Conservation (phyloP, 371 early-diverging fungal species). For the Parasitella parasitica region DNA sequence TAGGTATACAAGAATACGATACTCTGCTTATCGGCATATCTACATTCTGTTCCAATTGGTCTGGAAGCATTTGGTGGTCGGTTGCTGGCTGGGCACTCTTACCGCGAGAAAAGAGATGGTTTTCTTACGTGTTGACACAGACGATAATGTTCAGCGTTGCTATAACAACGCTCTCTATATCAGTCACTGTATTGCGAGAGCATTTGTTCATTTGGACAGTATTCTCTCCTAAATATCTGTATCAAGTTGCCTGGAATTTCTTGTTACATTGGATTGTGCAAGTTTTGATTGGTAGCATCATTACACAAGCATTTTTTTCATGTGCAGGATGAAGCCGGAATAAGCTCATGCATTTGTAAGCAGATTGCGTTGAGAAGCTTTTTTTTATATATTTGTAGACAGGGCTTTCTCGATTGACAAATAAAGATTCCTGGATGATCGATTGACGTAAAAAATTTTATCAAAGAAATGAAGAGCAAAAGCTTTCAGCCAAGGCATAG, state of each 20-base stretch:
- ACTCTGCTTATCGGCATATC: constrained; percentile 62
- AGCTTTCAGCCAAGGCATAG: no score
- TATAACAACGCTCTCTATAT: constrained; percentile 57
- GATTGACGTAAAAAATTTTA: no score
- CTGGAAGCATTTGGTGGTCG: constrained; percentile 72
- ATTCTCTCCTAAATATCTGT: constrained; percentile 81
- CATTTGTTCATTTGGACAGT: constrained; percentile 88
- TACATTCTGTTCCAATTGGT: constrained; percentile 72
- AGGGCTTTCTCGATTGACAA: not conserved
- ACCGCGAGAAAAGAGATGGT: constrained; percentile 23
- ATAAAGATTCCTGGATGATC: not conserved
- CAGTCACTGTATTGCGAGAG: constrained; percentile 64
- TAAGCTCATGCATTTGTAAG: no score
- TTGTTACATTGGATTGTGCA: constrained; percentile 51
- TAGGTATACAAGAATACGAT: constrained; percentile 70
- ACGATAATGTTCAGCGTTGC: constrained; percentile 53
- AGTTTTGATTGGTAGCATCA: constrained; percentile 17
- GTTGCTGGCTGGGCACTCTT: constrained; percentile 46
- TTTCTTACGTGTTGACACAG: constrained; percentile 41
- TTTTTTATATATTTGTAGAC: no score
- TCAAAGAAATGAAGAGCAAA: no score
- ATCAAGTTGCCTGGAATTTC: constrained; percentile 70
- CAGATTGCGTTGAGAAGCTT: no score
- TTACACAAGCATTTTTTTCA: not conserved
- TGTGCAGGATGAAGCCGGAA: no score